Evolutionary conservation across 495 filamentous ascomycete species (phyloP).

Genomic region (Cryomyces antarcticus): DNA sequence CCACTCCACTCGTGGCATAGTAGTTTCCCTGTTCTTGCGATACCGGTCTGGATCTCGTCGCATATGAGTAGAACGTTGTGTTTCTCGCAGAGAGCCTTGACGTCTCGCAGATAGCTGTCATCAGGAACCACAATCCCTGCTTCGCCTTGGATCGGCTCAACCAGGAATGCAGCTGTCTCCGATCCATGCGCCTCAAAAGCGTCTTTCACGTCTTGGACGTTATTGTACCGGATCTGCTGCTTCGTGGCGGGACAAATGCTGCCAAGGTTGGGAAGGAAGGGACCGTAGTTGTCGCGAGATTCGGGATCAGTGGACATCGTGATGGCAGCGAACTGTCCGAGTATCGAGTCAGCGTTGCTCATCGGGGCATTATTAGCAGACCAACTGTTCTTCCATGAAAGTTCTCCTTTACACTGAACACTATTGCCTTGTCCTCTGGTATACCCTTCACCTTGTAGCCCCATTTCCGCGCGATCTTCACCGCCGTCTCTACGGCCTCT

Average conservation of each 20-base stretch:
- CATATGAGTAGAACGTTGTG: slow-evolving; percentile 90
- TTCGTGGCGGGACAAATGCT: slow-evolving; percentile 57
- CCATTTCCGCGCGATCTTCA: slow-evolving; percentile 98
- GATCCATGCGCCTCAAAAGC: slow-evolving; percentile 61
- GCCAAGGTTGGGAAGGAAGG: slow-evolving; percentile 77
- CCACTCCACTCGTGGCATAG: slow-evolving; percentile 87
- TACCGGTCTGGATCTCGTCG: slow-evolving; percentile 96
- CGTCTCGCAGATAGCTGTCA: slow-evolving; percentile 66
- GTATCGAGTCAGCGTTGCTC: background rate
- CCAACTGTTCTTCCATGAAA: slow-evolving; percentile 91
- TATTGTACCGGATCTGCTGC: slow-evolving; percentile 65
- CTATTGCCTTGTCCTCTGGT: slow-evolving; percentile 58
- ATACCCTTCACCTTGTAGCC: slow-evolving; percentile 94
- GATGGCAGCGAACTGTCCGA: slow-evolving; percentile 70
- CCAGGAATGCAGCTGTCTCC: slow-evolving; percentile 80
- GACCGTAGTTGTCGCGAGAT: slow-evolving; percentile 90
- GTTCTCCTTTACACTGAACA: slow-evolving; percentile 75
- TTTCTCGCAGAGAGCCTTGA: slow-evolving; percentile 73
- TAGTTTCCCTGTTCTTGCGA: slow-evolving; percentile 83
- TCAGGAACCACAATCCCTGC: slow-evolving; percentile 92
- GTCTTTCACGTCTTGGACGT: slow-evolving; percentile 57
- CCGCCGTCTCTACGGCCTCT: slow-evolving; percentile 93
- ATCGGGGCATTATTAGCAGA: slow-evolving; percentile 1
- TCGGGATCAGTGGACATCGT: slow-evolving; percentile 89
- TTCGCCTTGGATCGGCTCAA: slow-evolving; percentile 97